Evolutionary conservation across 352 stramenopile genomes (phyloP).

Genomic region (Pythium phragmitis): DNA sequence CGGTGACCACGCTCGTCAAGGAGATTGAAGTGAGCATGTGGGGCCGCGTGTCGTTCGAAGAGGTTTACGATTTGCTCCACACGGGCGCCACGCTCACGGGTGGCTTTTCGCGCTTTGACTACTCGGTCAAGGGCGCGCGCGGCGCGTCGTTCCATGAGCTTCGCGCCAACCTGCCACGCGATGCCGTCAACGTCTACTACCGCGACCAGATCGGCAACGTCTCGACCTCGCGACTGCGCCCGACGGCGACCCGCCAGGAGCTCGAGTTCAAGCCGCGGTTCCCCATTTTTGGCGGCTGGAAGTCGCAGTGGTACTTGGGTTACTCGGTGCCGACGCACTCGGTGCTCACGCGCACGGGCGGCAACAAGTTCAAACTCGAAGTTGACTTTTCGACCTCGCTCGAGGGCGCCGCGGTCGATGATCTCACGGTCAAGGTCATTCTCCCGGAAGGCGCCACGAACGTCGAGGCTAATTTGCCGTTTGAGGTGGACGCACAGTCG

Average conservation of each 20-base stretch:
- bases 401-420: slow-evolving; percentile 75
- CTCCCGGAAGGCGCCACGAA: slow-evolving; percentile 80
- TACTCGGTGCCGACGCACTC: slow-evolving; percentile 85
- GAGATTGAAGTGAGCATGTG: slow-evolving; percentile 91
- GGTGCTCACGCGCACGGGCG: slow-evolving; percentile 59
- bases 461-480: slow-evolving; percentile 75
- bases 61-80: slow-evolving; percentile 87
- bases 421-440: slow-evolving; percentile 87
- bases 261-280: slow-evolving; percentile 85
- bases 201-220: slow-evolving; percentile 91
- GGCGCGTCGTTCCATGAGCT: slow-evolving; percentile 82
- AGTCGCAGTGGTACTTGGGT: slow-evolving; percentile 87
- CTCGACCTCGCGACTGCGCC: slow-evolving; percentile 75
- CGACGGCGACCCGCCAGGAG: slow-evolving; percentile 50
- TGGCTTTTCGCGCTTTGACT: slow-evolving; percentile 87
- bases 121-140: slow-evolving; percentile 56
- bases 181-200: slow-evolving; percentile 90
- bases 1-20: slow-evolving; percentile 76
- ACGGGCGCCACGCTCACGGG: slow-evolving; percentile 83
- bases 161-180: slow-evolving; percentile 58
- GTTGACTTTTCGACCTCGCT: slow-evolving; percentile 86
- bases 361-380: slow-evolving; percentile 78
- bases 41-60: slow-evolving; percentile 85
- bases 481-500: slow-evolving; percentile 53
- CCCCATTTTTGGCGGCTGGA: slow-evolving; percentile 88